Base-by-base conservation (phyloP, 2,329 filamentous ascomycete genomes). In the Magnaporthiopsis rhizophila region DNA sequence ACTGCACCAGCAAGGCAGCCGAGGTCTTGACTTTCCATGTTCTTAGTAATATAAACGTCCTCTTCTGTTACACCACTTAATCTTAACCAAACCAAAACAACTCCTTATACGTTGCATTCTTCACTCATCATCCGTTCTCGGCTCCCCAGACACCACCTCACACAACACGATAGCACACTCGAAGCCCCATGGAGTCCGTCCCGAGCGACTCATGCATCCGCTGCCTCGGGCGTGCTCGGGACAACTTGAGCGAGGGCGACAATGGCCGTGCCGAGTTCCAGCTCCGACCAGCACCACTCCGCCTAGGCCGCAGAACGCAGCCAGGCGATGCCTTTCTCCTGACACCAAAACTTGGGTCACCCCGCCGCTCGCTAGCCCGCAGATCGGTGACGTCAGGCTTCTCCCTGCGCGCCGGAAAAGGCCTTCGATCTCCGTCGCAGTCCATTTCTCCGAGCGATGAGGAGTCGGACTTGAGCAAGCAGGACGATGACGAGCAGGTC, bases 201-300 rank as follows among this genome's bases (percentile, higher is more conserved):
- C n/a, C 59, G 56, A 53, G 13, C 18, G 28, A 24, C 45, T 24
- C 32, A 56, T 61, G 34, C 3, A 21, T 32, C 32, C 45, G 21
- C 12, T 18, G 24, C n/a, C 28, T 36, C 24, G 61, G 45, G 3
- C 61, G n/a, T 57, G 50, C 8, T 28, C 30, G 57, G 26, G 26
- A 18, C 13, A 36, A 38, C 9, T 21, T 24, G 15, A 21, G 62
- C n/a, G 1, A 30, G 18, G 34, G 61, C 21, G 18, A 24, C n/a
- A 34, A 45, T 13, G 63, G 67, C 28, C 68, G 66, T 59, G 65
- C 65, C 7, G 38, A 66, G 34, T 58, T 57, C 11, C 64, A 66
- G 3, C 57, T 69, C 3, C 66, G 66, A 60, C 69, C 69, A 0
- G 66, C 65, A 1, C 68, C 69, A 32, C 64, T 71, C 3, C 65